Percentiles rank a stretch among this genome's conserved stretches.
These are phyloP conservation scores for Irineochytrium annulatum DNA, from an alignment of 192 early-diverging fungal genomes.

Conservation along the genomic window DNA sequence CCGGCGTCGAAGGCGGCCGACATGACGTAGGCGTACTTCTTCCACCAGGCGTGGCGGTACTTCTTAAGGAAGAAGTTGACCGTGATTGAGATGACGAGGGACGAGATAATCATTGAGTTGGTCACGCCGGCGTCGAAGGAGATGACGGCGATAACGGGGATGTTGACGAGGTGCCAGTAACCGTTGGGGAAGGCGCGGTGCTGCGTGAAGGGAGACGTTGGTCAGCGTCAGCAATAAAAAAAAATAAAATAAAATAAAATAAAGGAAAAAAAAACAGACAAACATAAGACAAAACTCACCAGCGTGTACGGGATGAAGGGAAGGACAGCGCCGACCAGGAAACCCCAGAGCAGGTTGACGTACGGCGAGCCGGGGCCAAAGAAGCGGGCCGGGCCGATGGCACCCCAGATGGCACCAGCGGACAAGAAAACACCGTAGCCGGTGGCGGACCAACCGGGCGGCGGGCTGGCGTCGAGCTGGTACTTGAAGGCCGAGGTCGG, in stretches of 20 bases:
- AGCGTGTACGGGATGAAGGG: constrained; percentile 34
- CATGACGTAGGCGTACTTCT: constrained; percentile 64
- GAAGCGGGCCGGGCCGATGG: constrained; percentile 62
- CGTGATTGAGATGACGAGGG: constrained; percentile 11
- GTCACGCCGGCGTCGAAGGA: background rate
- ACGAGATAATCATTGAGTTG: constrained; percentile 6
- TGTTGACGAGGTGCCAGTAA: constrained; percentile 13
- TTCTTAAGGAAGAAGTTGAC: constrained; percentile 14
- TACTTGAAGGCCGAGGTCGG: too few species aligned
- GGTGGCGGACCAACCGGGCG: constrained; percentile 1
- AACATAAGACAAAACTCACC: too few species aligned
- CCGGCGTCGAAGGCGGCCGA: constrained; percentile 60
- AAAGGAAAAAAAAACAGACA: too few species aligned
- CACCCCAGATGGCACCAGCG: constrained; percentile 68
- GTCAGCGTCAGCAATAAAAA: too few species aligned
- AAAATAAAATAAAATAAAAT: too few species aligned
- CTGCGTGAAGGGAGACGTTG: too few species aligned
- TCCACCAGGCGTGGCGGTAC: constrained; percentile 42
- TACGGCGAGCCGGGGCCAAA: constrained; percentile 44
- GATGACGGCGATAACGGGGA: constrained; percentile 16
- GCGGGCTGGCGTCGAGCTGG: too few species aligned
- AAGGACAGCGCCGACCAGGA: constrained; percentile 23
- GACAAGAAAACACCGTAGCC: constrained; percentile 52
- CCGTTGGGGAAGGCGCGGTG: constrained; percentile 28
- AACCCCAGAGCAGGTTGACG: constrained; percentile 12